Percentiles rank a stretch among this genome's conserved stretches.
Evolutionary conservation across 352 stramenopile species (phyloP).

Genomic region (Globisporangium nagaii): DNA sequence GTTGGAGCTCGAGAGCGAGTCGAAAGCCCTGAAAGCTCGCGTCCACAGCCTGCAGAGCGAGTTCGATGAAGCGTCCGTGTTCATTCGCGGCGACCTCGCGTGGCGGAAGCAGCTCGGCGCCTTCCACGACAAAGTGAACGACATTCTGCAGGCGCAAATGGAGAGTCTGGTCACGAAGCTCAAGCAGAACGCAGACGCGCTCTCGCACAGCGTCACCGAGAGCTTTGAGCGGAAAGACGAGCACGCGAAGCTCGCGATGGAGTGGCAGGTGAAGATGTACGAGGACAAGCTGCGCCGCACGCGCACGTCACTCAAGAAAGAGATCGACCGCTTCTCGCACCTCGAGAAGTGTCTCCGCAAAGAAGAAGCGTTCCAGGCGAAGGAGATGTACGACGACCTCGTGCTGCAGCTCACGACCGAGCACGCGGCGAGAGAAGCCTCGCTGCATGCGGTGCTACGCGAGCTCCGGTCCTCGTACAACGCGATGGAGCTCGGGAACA

Average conservation of each 20-base stretch:
- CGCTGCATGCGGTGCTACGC: slow-evolving; percentile 37
- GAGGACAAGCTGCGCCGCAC: slow-evolving; percentile 49
- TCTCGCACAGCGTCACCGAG: slow-evolving; percentile 31
- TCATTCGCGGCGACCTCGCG: slow-evolving; percentile 51
- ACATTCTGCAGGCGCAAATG: slow-evolving; percentile 24
- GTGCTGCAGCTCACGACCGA: slow-evolving; percentile 37
- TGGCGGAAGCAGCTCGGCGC: slow-evolving; percentile 48
- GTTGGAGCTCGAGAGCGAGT: slow-evolving; percentile 10
- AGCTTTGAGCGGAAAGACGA: slow-evolving; percentile 28
- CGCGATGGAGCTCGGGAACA: slow-evolving; percentile 44
- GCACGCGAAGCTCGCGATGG: slow-evolving; percentile 27
- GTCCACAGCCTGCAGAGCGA: slow-evolving; percentile 36
- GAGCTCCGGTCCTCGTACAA: slow-evolving; percentile 45
- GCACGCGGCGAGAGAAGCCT: slow-evolving; percentile 32
- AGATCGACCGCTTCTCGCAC: slow-evolving; percentile 50
- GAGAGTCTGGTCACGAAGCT: slow-evolving; percentile 15
- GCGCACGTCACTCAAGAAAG: slow-evolving; percentile 45
- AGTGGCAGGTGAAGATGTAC: slow-evolving; percentile 36
- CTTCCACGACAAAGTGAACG: slow-evolving; percentile 48
- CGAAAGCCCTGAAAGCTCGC: slow-evolving; percentile 17
- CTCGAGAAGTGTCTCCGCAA: slow-evolving; percentile 60
- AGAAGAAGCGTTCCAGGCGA: slow-evolving; percentile 50
- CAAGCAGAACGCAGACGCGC: slow-evolving; percentile 22
- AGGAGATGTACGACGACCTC: slow-evolving; percentile 35
- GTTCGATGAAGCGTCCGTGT: slow-evolving; percentile 51